These are phyloP conservation scores for Aspergillus bertholletiae DNA, from an alignment of 495 filamentous ascomycete genomes.

Conservation along the genomic window DNA sequence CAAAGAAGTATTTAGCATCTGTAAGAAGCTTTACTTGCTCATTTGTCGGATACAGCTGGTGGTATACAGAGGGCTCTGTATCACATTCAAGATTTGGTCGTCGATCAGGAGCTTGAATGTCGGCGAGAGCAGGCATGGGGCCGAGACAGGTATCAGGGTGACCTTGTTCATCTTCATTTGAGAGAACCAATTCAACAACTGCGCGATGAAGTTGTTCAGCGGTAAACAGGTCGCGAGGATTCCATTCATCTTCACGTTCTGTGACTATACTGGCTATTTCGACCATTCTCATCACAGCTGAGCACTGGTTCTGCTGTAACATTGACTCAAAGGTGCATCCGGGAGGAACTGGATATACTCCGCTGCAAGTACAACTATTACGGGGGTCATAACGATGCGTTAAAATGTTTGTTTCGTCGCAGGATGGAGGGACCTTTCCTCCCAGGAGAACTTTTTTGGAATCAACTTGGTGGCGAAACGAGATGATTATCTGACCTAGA, in stretches of 20 bases:
- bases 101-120: conserved; percentile 17
- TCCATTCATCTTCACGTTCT: neutral
- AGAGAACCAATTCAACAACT: neutral
- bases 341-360: neutral
- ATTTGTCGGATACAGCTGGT: conserved; percentile 11
- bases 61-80: neutral
- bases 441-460: neutral
- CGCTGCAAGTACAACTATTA: neutral
- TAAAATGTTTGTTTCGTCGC: neutral
- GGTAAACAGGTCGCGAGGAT: neutral
- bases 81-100: conserved; percentile 10
- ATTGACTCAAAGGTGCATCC: neutral
- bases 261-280: neutral
- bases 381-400: neutral
- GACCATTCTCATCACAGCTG: neutral
- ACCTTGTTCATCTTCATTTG: neutral
- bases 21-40: conserved; percentile 19
- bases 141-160: neutral
- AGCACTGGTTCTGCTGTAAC: neutral
- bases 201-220: neutral
- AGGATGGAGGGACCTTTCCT: neutral
- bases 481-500: too few species aligned
- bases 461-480: too few species aligned
- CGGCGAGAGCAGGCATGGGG: neutral
- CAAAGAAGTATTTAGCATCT: conserved; percentile 20